Base-by-base conservation (phyloP, 2,329 filamentous ascomycete genomes). In the Bipolaris oryzae region DNA sequence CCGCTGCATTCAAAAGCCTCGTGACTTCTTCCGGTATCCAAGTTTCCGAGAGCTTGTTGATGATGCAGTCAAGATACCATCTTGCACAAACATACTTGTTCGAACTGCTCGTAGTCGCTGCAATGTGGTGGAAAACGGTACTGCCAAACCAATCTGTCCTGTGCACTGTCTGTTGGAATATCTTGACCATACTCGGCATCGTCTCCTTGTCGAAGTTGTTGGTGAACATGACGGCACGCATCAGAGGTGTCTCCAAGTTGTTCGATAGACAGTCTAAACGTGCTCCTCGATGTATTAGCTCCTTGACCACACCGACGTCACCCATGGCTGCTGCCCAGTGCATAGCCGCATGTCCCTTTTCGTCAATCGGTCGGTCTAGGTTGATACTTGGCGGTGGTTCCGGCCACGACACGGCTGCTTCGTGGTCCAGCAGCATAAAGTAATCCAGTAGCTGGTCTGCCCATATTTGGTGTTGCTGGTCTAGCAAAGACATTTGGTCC, bases 311-410 rank as follows among this genome's bases (percentile, higher is more conserved):
- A 46, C 94, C 90, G 28, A 97, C 82, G 66, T 98, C 95, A 56
- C 95, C 95, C 94, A 99, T 99, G 21, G 95, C 92, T 50, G 92
- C 92, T 16, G 93, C 95, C 95, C 95, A 99, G 74, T 99, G 95
- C 64, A 99, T 84, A 5, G 94, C 93, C 2, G 92, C 96, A 71
- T 98, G 93, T 9, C 89, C 89, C 68, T 96, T 92, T 41, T 92
- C 90, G 74, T 99, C 95, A 61, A 99, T 97, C n/a, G 89, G 84
- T 75, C 91, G 90, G 76, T 99, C 90, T 5, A 96, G 88, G 71
- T 96, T 89, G 69, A 96, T 96, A 73, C 92, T 89, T 33, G 87
- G 81, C 0, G 95, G 95, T 2, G 94, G 93, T 58, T 91, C 87
- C 1, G 92, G 93, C 39, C 79, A 76, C 79, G 86, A 70, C 57